A percentile compares a stretch with the other conserved stretches of the same genome.
These are phyloP conservation scores for Penicillium soppii DNA, from an alignment of 495 filamentous ascomycete genomes.

Conservation along the genomic window DNA sequence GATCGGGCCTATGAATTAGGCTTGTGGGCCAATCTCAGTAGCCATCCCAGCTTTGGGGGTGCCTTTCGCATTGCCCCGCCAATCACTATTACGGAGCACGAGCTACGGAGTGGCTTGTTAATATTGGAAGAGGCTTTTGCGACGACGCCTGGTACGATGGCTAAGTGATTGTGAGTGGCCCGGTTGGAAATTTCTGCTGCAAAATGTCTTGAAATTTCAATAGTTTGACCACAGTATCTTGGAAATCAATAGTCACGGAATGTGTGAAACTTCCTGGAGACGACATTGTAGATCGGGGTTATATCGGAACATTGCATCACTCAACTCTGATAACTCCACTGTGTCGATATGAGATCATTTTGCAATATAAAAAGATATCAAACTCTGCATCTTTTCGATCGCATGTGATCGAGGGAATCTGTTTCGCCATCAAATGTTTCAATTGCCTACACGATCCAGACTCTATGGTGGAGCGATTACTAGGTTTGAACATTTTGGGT, in stretches of 20 bases:
- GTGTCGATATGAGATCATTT: neutral
- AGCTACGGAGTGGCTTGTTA: constrained; percentile 8
- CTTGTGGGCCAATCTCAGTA: constrained; percentile 20
- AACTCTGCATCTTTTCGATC: neutral
- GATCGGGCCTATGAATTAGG: constrained; percentile 17
- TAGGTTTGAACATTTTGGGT: neutral
- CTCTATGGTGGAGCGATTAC: neutral
- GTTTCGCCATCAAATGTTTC: neutral
- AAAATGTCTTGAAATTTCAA: neutral
- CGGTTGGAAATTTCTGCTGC: neutral
- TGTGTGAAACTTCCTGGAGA: too few species aligned
- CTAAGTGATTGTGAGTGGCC: neutral
- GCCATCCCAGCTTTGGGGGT: constrained; percentile 16
- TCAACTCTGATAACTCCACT: neutral
- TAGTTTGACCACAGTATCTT: neutral
- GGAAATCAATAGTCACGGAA: neutral
- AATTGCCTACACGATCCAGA: too few species aligned
- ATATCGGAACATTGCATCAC: neutral
- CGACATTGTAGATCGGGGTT: neutral
- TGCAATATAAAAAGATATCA: neutral
- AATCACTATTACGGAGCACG: constrained; percentile 10
- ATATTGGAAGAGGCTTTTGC: constrained; percentile 15
- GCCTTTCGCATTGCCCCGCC: constrained; percentile 14
- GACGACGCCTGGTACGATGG: constrained; percentile 11
- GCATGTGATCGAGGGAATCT: neutral